phyloP scores from a whole-genome alignment of 139 green algal species.

The Trebouxia sp. region DNA sequence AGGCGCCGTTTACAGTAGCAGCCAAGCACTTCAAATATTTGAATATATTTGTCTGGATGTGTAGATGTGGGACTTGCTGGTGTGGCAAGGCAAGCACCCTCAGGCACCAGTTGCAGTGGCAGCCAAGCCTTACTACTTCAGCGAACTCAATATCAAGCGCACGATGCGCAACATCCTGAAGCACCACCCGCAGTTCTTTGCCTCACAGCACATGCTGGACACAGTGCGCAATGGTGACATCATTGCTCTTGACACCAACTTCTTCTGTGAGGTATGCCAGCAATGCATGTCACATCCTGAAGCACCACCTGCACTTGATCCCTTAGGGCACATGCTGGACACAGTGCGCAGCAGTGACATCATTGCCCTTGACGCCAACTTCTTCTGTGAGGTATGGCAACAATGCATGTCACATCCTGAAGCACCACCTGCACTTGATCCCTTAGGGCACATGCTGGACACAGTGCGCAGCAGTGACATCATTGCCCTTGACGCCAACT shows the following conservation, averaged over 20 bases:
- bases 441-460: slow-evolving; percentile 35
- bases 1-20: slow-evolving; percentile 71
- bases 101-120: slow-evolving; percentile 76
- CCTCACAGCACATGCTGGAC: slow-evolving; percentile 36
- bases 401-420: slow-evolving; percentile 25
- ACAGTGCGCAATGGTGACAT: slow-evolving; percentile 39
- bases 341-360: slow-evolving; percentile 39
- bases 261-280: slow-evolving; percentile 39
- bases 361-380: slow-evolving; percentile 42
- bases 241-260: slow-evolving; percentile 42
- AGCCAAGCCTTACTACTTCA: slow-evolving; percentile 76
- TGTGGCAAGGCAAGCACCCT: slow-evolving; percentile 73
- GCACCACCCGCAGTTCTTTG: slow-evolving; percentile 53
- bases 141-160: slow-evolving; percentile 61
- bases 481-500: slow-evolving; percentile 42
- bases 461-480: slow-evolving; percentile 39
- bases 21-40: slow-evolving; percentile 75
- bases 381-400: slow-evolving; percentile 40
- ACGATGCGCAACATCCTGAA: slow-evolving; percentile 42
- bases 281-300: slow-evolving; percentile 25
- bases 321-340: slow-evolving; percentile 35
- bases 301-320: slow-evolving; percentile 53
- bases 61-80: slow-evolving; percentile 64
- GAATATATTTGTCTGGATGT: too few relatives aligned
- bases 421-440: slow-evolving; percentile 53